Base-by-base conservation (phyloP, 345 rosid genomes). In the Salix arbutifolia region DNA sequence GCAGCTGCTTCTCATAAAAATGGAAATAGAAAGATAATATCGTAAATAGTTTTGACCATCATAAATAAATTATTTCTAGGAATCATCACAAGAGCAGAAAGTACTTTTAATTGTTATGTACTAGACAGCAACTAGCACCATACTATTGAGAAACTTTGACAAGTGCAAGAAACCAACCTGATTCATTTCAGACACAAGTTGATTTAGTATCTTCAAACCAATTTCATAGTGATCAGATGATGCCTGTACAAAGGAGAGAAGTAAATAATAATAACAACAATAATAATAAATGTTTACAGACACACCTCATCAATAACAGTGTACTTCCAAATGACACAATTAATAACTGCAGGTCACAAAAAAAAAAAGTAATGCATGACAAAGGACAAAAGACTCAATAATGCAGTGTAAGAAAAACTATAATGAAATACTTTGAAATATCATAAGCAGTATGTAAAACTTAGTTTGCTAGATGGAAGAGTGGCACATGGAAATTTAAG, bases 121-220 rank as follows among this genome's bases (percentile, higher is more conserved):
- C n/a, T 30, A 33, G 33, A 6, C 18, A 64, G 38, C 48, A 50
- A 67, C 46, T 52, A 42, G 35, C 16, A 33, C 37, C 74, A 33
- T 16, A 70, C 10, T n/a, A 42, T 50, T 68, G 37, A 65, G 65
- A 71, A 77, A 6, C 23, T 60, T 35, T 52, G 23, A 25, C 53
- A 65, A 26, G 28, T 1, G 4, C 11, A 7, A 30, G 31, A 23
- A 72, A 77, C 87, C 78, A 65, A 94, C 99, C 97, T 91, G 98
- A 86, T 94, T 96, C 96, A 96, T 96, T 91, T 96, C 99, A 81
- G 92, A 90, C 46, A 96, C 98, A 40, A 96, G 94, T 77, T 96
- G 99, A 88, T 94, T 92, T 76, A 96, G 79, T 81, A 96, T 94
- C 92, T 90, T 94, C 90, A 96, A 84, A 61, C 98, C 99, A 85